A percentile compares a stretch with the other conserved stretches of the same genome.
Evolutionary conservation across 495 filamentous ascomycete genomes (phyloP).

Genomic region (Trichocladium uniseriatum): DNA sequence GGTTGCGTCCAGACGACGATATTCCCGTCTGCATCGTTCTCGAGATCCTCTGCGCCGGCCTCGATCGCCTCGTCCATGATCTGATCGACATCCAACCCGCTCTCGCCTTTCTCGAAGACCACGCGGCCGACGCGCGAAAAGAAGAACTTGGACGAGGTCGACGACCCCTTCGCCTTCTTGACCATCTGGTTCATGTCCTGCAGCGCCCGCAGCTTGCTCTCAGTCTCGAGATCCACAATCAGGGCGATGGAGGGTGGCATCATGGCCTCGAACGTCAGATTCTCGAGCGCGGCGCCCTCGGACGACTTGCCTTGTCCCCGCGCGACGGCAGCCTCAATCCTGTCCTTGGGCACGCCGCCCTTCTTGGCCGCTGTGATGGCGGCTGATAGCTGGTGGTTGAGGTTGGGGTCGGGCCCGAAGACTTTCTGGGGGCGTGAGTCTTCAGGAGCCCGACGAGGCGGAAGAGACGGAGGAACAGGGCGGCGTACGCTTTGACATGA

Average conservation of each 20-base stretch:
- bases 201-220: constrained; percentile 63
- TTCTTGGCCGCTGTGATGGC: constrained; percentile 75
- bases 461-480: constrained; percentile 4
- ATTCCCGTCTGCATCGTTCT: constrained; percentile 57
- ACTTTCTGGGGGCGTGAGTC: constrained; percentile 27
- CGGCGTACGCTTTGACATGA: constrained; percentile 42
- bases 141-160: constrained; percentile 68
- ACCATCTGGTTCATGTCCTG: constrained; percentile 59
- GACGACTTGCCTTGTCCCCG: constrained; percentile 75
- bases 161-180: constrained; percentile 57
- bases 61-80: constrained; percentile 80
- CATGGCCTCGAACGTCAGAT: constrained; percentile 71
- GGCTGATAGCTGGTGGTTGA: constrained; percentile 64
- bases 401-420: constrained; percentile 58
- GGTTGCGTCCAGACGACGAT: constrained; percentile 71
- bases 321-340: constrained; percentile 75
- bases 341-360: constrained; percentile 70
- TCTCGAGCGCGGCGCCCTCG: constrained; percentile 62
- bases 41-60: constrained; percentile 72
- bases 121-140: constrained; percentile 73
- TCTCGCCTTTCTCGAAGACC: constrained; percentile 51
- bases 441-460: background rate
- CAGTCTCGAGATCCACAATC: constrained; percentile 68
- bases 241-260: constrained; percentile 67
- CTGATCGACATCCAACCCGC: constrained; percentile 53